These are phyloP conservation scores for Stemphylium vesicarium DNA, from an alignment of 2,329 filamentous ascomycete genomes.

Conservation along the genomic window DNA sequence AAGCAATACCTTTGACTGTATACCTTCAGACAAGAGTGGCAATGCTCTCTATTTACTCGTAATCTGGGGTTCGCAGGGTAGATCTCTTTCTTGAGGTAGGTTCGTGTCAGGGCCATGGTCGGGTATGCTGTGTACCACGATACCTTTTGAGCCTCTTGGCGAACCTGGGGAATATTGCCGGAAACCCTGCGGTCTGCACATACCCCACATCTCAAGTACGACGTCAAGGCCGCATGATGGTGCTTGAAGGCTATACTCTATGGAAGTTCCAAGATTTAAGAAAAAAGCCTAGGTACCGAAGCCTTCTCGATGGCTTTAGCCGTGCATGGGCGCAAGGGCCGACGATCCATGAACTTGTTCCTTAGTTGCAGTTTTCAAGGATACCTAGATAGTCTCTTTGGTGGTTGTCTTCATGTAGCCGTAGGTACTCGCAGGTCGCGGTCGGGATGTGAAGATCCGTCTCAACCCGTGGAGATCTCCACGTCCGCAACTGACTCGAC, in stretches of 20 bases:
- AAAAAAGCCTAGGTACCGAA: constrained; percentile 28
- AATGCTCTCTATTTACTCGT: background rate
- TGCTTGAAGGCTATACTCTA: constrained; percentile 25
- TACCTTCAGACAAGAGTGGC: background rate
- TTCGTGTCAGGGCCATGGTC: background rate
- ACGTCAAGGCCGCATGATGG: constrained; percentile 16
- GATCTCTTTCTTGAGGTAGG: background rate
- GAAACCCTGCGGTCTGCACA: constrained; percentile 22
- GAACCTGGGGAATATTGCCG: constrained; percentile 13
- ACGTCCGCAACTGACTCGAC: constrained; percentile 17
- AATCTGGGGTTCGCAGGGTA: background rate
- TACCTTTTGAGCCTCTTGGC: background rate
- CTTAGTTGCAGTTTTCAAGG: constrained; percentile 30
- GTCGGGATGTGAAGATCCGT: constrained; percentile 16
- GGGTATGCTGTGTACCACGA: background rate
- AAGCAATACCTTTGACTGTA: too few relatives aligned
- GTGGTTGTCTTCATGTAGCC: background rate
- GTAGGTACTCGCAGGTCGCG: constrained; percentile 1
- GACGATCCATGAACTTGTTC: constrained; percentile 33
- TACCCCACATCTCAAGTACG: constrained; percentile 27
- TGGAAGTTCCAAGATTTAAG: constrained; percentile 14
- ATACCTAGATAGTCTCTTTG: background rate
- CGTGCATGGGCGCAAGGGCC: constrained; percentile 31
- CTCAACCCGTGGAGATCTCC: constrained; percentile 28
- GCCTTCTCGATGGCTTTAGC: constrained; percentile 36